A percentile compares a stretch with the other conserved stretches of the same genome.
These are phyloP conservation scores for Lentinula raphanica DNA, from an alignment of 768 basidiomycete genomes.

Conservation along the genomic window DNA sequence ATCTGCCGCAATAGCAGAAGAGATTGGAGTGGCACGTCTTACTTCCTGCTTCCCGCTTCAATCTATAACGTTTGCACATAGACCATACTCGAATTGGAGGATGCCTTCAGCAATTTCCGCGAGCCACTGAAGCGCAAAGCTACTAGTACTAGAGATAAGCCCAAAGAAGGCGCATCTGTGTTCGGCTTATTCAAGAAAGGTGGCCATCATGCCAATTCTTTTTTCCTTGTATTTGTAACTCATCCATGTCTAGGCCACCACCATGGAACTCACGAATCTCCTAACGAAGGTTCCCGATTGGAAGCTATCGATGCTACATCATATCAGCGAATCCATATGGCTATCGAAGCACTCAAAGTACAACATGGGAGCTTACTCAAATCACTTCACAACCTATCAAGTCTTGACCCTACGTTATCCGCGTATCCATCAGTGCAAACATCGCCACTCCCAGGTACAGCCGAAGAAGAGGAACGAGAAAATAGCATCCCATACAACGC, in stretches of 20 bases:
- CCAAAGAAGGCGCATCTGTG: slow-evolving; percentile 20
- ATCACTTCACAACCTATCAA: slow-evolving; percentile 31
- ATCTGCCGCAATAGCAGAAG: slow-evolving; percentile 51
- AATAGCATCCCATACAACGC: slow-evolving; percentile 16
- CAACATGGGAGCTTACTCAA: slow-evolving; percentile 52
- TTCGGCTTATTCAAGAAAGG: slow-evolving; percentile 64
- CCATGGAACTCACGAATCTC: background rate
- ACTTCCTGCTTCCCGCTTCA: background rate
- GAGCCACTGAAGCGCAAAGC: slow-evolving; percentile 35
- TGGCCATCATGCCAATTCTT: slow-evolving; percentile 22
- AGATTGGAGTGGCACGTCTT: slow-evolving; percentile 56
- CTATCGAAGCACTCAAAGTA: slow-evolving; percentile 50
- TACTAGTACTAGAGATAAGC: slow-evolving; percentile 24
- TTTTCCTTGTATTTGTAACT: background rate
- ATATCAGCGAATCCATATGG: slow-evolving; percentile 26
- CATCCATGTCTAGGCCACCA: background rate
- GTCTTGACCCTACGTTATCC: slow-evolving; percentile 7
- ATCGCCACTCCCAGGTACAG: slow-evolving; percentile 39
- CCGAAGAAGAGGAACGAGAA: slow-evolving; percentile 45
- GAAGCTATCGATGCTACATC: slow-evolving; percentile 3
- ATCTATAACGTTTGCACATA: slow-evolving; percentile 20
- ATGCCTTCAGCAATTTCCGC: slow-evolving; percentile 38
- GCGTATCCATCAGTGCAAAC: slow-evolving; percentile 18
- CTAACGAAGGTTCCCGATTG: slow-evolving; percentile 7
- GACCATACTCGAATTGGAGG: slow-evolving; percentile 59